phyloP scores from a whole-genome alignment of 257 asterid genomes.

The Solanum clarkiae region DNA sequence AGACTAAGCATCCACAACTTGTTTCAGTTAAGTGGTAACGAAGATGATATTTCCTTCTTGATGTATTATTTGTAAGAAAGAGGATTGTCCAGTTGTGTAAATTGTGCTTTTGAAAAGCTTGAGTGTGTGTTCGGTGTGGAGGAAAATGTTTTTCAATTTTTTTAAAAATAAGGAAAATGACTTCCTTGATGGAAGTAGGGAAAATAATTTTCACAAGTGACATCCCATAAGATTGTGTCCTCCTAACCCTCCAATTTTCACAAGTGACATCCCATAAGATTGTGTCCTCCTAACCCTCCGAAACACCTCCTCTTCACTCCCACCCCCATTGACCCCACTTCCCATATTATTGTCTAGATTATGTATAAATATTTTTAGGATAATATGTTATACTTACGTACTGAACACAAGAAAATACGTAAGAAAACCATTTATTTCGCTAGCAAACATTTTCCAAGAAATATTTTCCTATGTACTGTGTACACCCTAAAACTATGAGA shows the following conservation, averaged over 20 bases:
- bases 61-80: background rate
- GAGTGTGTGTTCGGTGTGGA: background rate
- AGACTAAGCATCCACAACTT: background rate
- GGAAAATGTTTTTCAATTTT: background rate
- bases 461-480: background rate
- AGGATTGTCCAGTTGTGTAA: background rate
- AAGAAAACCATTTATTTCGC: background rate
- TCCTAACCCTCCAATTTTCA: background rate
- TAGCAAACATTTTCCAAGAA: background rate
- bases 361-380: background rate
- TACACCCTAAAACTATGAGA: background rate
- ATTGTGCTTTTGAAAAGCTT: background rate
- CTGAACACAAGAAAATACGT: background rate
- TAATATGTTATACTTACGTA: background rate
- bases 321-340: background rate
- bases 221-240: background rate
- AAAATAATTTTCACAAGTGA: background rate
- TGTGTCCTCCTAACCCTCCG: background rate
- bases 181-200: background rate
- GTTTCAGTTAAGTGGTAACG: background rate
- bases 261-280: background rate
- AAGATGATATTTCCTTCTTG: background rate
- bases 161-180: background rate
- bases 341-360: background rate
- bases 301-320: background rate